These are phyloP conservation scores for Penicillium daleae DNA, from an alignment of 495 filamentous ascomycete species.

Conservation along the genomic window DNA sequence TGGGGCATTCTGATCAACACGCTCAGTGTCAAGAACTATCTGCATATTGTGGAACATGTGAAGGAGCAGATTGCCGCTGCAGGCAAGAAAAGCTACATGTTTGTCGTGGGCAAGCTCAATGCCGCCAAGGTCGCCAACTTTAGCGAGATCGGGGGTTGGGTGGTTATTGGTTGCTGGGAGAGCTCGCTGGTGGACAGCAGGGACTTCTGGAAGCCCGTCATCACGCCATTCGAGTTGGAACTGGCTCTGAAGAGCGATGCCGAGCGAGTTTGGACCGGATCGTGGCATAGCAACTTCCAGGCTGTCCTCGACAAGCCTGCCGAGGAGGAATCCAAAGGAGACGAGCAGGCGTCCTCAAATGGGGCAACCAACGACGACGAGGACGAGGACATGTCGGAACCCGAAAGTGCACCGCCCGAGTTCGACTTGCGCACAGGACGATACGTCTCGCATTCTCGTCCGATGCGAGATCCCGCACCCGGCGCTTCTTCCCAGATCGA, in stretches of 20 bases:
- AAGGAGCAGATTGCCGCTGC: conserved; percentile 68
- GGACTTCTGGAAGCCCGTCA: conserved; percentile 81
- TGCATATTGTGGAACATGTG: conserved; percentile 75
- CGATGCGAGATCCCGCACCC: conserved; percentile 62
- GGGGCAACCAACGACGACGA: conserved; percentile 25
- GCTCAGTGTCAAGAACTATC: conserved; percentile 86
- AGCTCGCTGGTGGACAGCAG: conserved; percentile 84
- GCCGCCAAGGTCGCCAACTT: conserved; percentile 97
- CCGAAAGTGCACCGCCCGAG: conserved; percentile 77
- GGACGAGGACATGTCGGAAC: conserved; percentile 57
- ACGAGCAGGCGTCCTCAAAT: conserved; percentile 27
- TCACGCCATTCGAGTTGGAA: conserved; percentile 90
- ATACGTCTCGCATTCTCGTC: conserved; percentile 80
- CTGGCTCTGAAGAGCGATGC: conserved; percentile 71
- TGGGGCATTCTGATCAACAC: conserved; percentile 97
- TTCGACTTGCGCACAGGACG: conserved; percentile 89
- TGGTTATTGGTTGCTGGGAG: conserved; percentile 98
- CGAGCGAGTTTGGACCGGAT: conserved; percentile 73
- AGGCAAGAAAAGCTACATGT: conserved; percentile 92
- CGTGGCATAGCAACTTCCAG: conserved; percentile 78
- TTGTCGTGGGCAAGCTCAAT: conserved; percentile 96
- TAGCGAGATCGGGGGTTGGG: conserved; percentile 91
- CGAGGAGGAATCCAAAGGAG: conserved; percentile 25
- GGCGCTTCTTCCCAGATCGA: conserved; percentile 38
- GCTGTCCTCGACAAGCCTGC: conserved; percentile 49